Evolutionary conservation across 2,329 filamentous ascomycete species (phyloP), one percentile per base, ranked within the genome.

Genomic region (Dactylellina parvicollis): DNA sequence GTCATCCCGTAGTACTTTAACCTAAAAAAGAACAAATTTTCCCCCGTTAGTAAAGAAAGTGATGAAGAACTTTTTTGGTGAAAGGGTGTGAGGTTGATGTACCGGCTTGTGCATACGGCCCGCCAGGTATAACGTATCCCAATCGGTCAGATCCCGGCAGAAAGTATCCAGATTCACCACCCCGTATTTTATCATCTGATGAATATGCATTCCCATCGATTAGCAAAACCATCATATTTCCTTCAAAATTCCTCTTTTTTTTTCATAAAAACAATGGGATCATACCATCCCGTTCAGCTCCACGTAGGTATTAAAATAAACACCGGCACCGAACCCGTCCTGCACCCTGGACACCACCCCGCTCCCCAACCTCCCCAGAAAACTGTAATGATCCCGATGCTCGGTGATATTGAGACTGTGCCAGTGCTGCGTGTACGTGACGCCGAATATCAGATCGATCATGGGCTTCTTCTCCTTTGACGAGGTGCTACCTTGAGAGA

Each of bases 391-490:
- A 78, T 96, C 86, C 5, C 91, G 90, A 79, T 99, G 90, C 80
- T 97, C 90, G 76, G 86, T 85, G 77, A 99, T 84, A 79, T 99
- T 99, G 73, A 99, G 85, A 32, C 90, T 93, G 82, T 99, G 95
- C 92, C 94, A 99, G 82, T 99, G 95, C 79, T 99, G 91, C 0
- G 91, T 92, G 80, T 96, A 92, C 0, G 91, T 92, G 9, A 98
- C 94, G 24, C 94, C 95, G 80, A 99, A 95, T 77, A 99, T 96
- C 80, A 99, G 96, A 82, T 99, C 95, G 75, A 99, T 96, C 89
- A 98, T 96, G 79, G 82, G 79, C 75, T 79, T 59, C 75, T 79
- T 59, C 78, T 79, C 36, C 2, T 59, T 52, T 1, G 78, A 76
- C 3, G 78, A 76, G 46, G 83, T 80, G 36, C 80, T 83, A 61